Percentiles rank a stretch among this genome's conserved stretches.
phyloP scores from a whole-genome alignment of 345 rosid genomes.

The Cardiospermum halicacabum region DNA sequence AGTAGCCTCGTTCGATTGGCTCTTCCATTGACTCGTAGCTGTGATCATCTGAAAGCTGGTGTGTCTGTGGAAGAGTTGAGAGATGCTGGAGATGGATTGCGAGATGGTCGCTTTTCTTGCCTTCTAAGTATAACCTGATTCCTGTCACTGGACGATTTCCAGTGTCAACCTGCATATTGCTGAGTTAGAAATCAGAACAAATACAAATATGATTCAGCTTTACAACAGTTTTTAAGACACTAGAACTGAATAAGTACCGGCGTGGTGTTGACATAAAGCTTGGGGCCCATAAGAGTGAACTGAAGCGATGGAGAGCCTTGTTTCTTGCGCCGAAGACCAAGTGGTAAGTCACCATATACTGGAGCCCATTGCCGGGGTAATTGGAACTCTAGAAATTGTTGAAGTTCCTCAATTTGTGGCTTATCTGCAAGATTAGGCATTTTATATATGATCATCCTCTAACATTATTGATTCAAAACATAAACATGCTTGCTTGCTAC shows the following conservation, averaged over 20 bases:
- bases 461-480: background rate
- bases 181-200: background rate
- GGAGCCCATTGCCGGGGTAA: slow-evolving; percentile 99
- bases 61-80: slow-evolving; percentile 49
- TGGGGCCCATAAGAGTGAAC: slow-evolving; percentile 88
- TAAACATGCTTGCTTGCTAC: background rate
- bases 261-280: slow-evolving; percentile 70
- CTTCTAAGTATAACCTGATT: slow-evolving; percentile 82
- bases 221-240: background rate
- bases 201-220: slow-evolving; percentile 5
- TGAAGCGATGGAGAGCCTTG: slow-evolving; percentile 71
- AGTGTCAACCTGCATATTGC: slow-evolving; percentile 58
- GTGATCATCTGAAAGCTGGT: slow-evolving; percentile 58
- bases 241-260: slow-evolving; percentile 36
- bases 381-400: slow-evolving; percentile 90
- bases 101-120: slow-evolving; percentile 81
- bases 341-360: slow-evolving; percentile 84
- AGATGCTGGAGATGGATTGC: slow-evolving; percentile 94
- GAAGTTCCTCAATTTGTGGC: slow-evolving; percentile 87
- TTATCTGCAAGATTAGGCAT: slow-evolving; percentile 57
- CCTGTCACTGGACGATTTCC: slow-evolving; percentile 85
- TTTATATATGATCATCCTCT: slow-evolving; percentile 5
- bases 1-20: slow-evolving; percentile 53
- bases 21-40: slow-evolving; percentile 43
- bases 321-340: slow-evolving; percentile 61